Evolutionary conservation across 1,139 yeast species (phyloP), one percentile per base, ranked within the genome.

Genomic region (Hansenula sp.): DNA sequence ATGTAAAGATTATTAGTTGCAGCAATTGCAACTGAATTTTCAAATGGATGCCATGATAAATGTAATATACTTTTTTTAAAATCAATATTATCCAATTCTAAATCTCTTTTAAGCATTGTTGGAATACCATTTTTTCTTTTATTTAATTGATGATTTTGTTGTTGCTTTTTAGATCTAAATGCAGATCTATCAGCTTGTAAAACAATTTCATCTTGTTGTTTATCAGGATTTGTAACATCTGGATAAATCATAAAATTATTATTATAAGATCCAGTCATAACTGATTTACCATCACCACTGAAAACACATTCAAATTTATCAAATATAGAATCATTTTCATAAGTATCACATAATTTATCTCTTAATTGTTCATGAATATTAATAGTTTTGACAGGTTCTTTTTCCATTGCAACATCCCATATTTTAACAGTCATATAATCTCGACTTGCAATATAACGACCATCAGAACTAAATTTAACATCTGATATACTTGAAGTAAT

Each of bases 331-430:
- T 94, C 98, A 62, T 90, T 90, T 64, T 94, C 99, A 68, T 94
- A 94, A 32, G 97, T 89, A 64, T 94, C 97, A 66, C 97, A 92
- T 58, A 94, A 73, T 60, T 94, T 75, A 57, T 89, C 96, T 55
- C 96, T 79, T 56, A 94, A 77, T 62, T 88, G 95, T 62, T 94
- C 98, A 64, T 94, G 98, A 51, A 94, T 92, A 62, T 87, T 88
- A 50, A 94, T 89, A 13, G 97, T 90, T 64, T 88, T 88, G 43
- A 94, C 69, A 22, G 99, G 99, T 62, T 85, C 88, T 52, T 81
- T 82, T 64, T 92, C 97, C 98, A 92, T 94, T 50, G 89, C 89
- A 51, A 94, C 77, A 69, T 94, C 99, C 99, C 99, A 92, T 54
- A 94, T 85, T 66, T 92, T 94, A 37, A 92, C 96, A 11, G 97